Percentiles rank a stretch among this genome's conserved stretches.
Evolutionary conservation across 768 basidiomycete genomes (phyloP).

Genomic region (Boletus rufocinnamomeus): DNA sequence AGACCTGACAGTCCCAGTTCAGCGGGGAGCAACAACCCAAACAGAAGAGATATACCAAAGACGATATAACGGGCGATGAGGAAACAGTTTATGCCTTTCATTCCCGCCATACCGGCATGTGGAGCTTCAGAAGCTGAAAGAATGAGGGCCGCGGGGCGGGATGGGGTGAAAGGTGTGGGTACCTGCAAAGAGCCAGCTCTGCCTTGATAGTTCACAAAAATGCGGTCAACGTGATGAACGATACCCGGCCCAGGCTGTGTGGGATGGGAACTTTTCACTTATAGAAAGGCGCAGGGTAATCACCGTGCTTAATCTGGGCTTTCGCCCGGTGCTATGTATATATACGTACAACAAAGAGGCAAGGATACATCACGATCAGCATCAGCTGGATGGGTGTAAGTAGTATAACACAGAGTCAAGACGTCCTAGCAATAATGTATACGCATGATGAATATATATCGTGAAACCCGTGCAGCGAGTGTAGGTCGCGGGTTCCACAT

Average conservation of each 20-base stretch:
- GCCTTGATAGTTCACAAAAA: conserved; percentile 12
- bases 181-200: conserved; percentile 34
- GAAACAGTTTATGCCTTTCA: conserved; percentile 44
- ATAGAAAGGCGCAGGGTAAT: neutral
- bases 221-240: conserved; percentile 13
- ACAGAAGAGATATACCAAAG: conserved; percentile 46
- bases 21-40: neutral
- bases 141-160: conserved; percentile 37
- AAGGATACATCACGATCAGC: conserved; percentile 25
- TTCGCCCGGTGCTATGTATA: conserved; percentile 16
- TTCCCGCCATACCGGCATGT: conserved; percentile 37
- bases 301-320: neutral
- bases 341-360: conserved; percentile 15
- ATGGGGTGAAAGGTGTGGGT: conserved; percentile 11
- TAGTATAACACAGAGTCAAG: conserved; percentile 23
- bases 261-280: conserved; percentile 14
- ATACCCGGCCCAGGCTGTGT: conserved; percentile 21
- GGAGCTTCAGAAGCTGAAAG: conserved; percentile 19
- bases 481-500: neutral
- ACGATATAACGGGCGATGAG: conserved; percentile 57
- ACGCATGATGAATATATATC: conserved; percentile 1
- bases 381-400: conserved; percentile 17
- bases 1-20: conserved; percentile 41
- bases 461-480: neutral
- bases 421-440: conserved; percentile 26